These are phyloP conservation scores for Cystoisospora suis DNA, from an alignment of 169 alveolate genomes.

Conservation along the genomic window DNA sequence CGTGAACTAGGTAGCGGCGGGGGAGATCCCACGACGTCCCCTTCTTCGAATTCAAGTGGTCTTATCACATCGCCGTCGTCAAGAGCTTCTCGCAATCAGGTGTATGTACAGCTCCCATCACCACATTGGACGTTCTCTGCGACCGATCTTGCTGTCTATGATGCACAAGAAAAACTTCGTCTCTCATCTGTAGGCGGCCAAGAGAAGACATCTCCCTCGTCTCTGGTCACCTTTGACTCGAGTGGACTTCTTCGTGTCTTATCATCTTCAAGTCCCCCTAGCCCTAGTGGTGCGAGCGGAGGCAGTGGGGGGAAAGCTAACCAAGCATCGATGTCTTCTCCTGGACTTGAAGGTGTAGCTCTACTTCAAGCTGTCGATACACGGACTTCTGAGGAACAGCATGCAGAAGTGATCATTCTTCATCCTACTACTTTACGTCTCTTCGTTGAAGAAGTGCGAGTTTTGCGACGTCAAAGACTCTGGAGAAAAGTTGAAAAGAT, in stretches of 20 bases:
- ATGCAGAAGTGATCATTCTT: conserved; percentile 43
- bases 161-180: not conserved
- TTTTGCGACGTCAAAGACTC: not conserved
- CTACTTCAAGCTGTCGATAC: conserved; percentile 33
- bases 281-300: not conserved
- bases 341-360: conserved; percentile 20
- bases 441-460: conserved; percentile 24
- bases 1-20: not conserved
- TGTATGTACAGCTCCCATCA: not conserved
- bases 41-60: not conserved
- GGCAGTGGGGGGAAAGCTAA: not conserved
- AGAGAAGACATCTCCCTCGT: not conserved
- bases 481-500: not conserved
- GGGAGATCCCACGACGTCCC: not conserved
- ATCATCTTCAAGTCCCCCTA: not conserved
- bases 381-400: conserved; percentile 56
- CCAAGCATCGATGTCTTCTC: not conserved
- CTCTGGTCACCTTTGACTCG: not conserved
- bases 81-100: not conserved
- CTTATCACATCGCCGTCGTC: too few species aligned
- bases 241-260: conserved; percentile 3
- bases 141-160: not conserved
- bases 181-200: not conserved
- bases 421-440: conserved; percentile 32
- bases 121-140: conserved; percentile 23